Base-by-base conservation (phyloP, 768 basidiomycete species). In the Leccinum ochraceum region DNA sequence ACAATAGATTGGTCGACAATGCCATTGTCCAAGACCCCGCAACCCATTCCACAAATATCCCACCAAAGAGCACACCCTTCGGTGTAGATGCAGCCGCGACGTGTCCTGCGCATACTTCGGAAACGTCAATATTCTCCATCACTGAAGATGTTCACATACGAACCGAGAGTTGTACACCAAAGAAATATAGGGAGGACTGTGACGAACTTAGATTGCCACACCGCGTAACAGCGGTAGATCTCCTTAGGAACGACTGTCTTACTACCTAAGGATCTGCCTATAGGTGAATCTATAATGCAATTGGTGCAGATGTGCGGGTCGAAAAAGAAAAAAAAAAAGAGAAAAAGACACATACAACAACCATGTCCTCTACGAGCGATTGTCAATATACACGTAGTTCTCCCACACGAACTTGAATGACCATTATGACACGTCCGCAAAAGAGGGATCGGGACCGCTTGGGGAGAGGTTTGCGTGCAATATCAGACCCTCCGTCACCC, bases 1-100 rank as follows among this genome's bases (percentile, higher is more conserved):
- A 69, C n/a, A 66, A 54, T 0, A 76, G 53, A 61, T 78, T 78
- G n/a, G 74, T 74, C 0, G 61, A 24, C 16, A 78, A 63, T 1
- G 77, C 72, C 3, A 65, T 67, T 0, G 63, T 59, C 61, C 71
- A 78, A 50, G 74, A 76, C 6, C 74, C 59, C 0, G 65, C 74
- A 57, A 78, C 72, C 77, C 77, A 80, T 13, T 57, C 55, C 0
- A 71, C 64, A 16, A 73, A 67, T 20, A 42, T 60, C 3, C 52
- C 60, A 2, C 53, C 64, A 56, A 76, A 79, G 34, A 78, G 68
- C 13, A 66, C 62, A 3, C 22, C 24, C 24, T 24, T 24, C 24
- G 24, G 24, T 24, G 24, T 24, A 24, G 24, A 24, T 24, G 3
- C 24, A 24, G 24, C 24, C 24, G 24, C 24, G 24, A 24, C 24